Evolutionary conservation across 1,139 yeast species (phyloP).

Genomic region (Candida mesenterica): DNA sequence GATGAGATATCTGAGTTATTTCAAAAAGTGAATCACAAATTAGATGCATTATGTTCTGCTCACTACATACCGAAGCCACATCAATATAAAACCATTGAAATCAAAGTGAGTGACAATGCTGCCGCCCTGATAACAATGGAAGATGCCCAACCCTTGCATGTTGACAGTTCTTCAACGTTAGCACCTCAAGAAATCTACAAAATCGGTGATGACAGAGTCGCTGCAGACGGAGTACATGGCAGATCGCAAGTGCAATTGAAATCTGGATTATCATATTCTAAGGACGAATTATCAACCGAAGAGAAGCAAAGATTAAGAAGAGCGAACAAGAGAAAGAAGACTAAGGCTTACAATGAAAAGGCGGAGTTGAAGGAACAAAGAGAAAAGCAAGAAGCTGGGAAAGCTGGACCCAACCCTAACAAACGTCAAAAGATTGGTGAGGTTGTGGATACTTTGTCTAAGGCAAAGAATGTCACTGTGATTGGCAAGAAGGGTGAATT

Average conservation of each 20-base stretch:
- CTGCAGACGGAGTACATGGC: constrained; percentile 39
- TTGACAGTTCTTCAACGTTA: constrained; percentile 69
- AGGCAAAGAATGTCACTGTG: constrained; percentile 75
- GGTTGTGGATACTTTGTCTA: constrained; percentile 70
- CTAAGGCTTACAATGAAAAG: constrained; percentile 50
- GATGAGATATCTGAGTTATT: constrained; percentile 72
- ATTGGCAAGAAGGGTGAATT: constrained; percentile 77
- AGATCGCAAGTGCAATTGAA: constrained; percentile 64
- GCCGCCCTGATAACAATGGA: constrained; percentile 82
- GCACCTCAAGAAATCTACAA: constrained; percentile 97
- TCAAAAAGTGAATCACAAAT: constrained; percentile 60
- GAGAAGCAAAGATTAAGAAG: constrained; percentile 88
- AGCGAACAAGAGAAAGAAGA: constrained; percentile 77
- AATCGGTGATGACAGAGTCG: constrained; percentile 49
- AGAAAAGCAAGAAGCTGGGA: constrained; percentile 23
- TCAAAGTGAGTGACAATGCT: constrained; percentile 55
- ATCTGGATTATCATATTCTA: constrained; percentile 80
- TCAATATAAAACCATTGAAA: constrained; percentile 66
- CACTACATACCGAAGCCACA: constrained; percentile 92
- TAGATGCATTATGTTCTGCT: constrained; percentile 89
- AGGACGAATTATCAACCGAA: constrained; percentile 79
- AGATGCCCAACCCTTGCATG: constrained; percentile 90
- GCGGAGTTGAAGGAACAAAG: constrained; percentile 25
- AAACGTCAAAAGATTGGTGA: constrained; percentile 60
- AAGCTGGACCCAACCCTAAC: constrained; percentile 21